Base-by-base conservation (phyloP, 345 rosid species). In the Gossypium turneri region DNA sequence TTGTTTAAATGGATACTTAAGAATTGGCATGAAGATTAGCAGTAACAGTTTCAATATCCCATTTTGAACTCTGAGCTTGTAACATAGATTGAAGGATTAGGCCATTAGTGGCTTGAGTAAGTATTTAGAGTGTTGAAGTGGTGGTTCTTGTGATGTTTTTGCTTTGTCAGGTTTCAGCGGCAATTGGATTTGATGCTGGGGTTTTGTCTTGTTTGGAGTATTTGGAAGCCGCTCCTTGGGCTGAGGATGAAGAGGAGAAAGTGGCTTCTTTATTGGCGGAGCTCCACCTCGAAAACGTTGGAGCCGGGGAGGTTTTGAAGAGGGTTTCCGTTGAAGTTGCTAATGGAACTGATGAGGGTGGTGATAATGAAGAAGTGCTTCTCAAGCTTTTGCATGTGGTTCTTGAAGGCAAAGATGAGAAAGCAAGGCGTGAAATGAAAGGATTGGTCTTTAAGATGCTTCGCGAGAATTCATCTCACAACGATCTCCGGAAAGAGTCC, bases 181-280 rank as follows among this genome's bases (percentile, higher is more conserved):
- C 97, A 12, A 90, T 96, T 78, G 97, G 94, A 15, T 96, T 96
- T 83, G 98, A 96, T 78, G 99, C 97, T 13, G 99, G 98, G 67
- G 95, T 96, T 45, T 70, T 93, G 57, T 92, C 97, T 71, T 96
- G 99, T 86, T 80, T 96, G 81, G 98, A 96, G 89, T 90, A 90
- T 73, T 85, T 96, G 64, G 99, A 96, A 85, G 99, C 99, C 41
- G 99, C 98, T 47, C 99, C 99, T 38, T 96, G 99, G 99, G 93
- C 97, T 7, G 98, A 96, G 86, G 98, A 93, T 70, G 99, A 96
- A 88, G 98, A 96, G 63, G 90, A 89, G 82, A 92, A 88, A 78
- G 93, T 96, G 70, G 97, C 98, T 62, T 83, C 95, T 1, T 70
- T 93, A 74, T 77, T 96, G 70, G 90, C 97, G 3, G 98, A 90